phyloP scores from a whole-genome alignment of 2,329 filamentous ascomycete species.

The Claviceps sorghi region DNA sequence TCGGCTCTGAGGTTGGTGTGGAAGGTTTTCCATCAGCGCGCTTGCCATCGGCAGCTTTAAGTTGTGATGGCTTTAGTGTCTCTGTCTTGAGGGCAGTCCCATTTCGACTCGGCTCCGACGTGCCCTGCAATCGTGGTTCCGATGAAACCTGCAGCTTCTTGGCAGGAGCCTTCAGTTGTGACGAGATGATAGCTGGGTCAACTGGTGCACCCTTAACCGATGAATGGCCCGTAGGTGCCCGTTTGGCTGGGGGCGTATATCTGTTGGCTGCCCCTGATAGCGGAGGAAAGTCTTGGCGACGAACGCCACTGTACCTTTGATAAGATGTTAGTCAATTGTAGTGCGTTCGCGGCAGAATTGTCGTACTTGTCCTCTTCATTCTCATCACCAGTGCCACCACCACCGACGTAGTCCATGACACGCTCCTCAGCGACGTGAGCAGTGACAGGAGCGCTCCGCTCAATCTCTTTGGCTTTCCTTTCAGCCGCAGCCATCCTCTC shows the following conservation, averaged over 20 bases:
- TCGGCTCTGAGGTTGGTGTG: slow-evolving; percentile 13
- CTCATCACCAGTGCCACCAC: slow-evolving; percentile 47
- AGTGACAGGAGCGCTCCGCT: slow-evolving; percentile 57
- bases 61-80: slow-evolving; percentile 13
- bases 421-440: slow-evolving; percentile 84
- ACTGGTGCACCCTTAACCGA: slow-evolving; percentile 64
- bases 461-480: slow-evolving; percentile 78
- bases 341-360: neutral
- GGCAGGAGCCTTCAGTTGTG: slow-evolving; percentile 46
- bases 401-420: slow-evolving; percentile 51
- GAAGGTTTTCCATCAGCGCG: slow-evolving; percentile 16
- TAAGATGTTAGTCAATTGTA: slow-evolving; percentile 8
- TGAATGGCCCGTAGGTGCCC: slow-evolving; percentile 60
- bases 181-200: slow-evolving; percentile 81
- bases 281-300: slow-evolving; percentile 58
- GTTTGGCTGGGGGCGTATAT: slow-evolving; percentile 81
- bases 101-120: slow-evolving; percentile 17
- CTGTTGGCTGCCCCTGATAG: slow-evolving; percentile 45
- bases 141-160: slow-evolving; percentile 20
- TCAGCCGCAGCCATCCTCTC: slow-evolving; percentile 67
- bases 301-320: slow-evolving; percentile 76
- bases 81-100: slow-evolving; percentile 16
- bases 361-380: slow-evolving; percentile 84
- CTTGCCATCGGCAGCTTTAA: slow-evolving; percentile 19
- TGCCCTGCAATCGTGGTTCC: slow-evolving; percentile 13